Conservation (phyloP, 306 rosid genomes). For the Cicer cuneatum region DNA sequence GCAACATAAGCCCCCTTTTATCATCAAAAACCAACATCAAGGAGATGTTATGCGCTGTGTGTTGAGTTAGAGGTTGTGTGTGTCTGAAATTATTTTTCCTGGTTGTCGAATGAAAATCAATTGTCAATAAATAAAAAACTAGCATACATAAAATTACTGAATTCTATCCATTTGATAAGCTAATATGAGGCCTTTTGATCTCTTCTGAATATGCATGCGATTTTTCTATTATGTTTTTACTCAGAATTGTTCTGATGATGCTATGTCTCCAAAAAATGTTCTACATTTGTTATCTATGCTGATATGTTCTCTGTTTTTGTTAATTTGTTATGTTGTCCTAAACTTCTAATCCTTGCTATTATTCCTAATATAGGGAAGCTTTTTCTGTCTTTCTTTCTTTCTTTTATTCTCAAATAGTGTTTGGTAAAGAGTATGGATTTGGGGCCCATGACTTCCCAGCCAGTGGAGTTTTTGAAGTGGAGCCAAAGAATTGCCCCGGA, state of each 20-base stretch:
- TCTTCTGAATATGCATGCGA: conserved; percentile 18
- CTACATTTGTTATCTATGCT: conserved; percentile 25
- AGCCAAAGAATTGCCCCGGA: conserved; percentile 93
- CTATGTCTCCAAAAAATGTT: conserved; percentile 1
- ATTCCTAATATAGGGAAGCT: conserved; percentile 29
- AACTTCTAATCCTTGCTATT: conserved; percentile 15
- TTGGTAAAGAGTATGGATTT: conserved; percentile 94
- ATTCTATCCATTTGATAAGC: conserved; percentile 13
- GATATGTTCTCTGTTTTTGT: conserved; percentile 9
- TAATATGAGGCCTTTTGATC: not conserved
- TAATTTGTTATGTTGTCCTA: not conserved
- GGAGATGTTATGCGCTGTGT: not conserved
- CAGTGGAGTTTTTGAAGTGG: conserved; percentile 98
- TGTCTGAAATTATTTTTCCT: conserved; percentile 20
- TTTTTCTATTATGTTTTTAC: conserved; percentile 10
- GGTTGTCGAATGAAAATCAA: conserved; percentile 22
- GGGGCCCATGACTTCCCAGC: conserved; percentile 93
- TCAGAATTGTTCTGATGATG: conserved; percentile 26
- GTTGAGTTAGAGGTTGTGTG: not conserved
- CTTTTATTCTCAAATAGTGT: conserved; percentile 56
- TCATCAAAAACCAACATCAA: conserved; percentile 5
- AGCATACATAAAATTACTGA: conserved; percentile 5
- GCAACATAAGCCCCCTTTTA: not conserved
- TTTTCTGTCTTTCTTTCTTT: not conserved
- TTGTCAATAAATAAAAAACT: not conserved